phyloP scores from a whole-genome alignment of 345 rosid genomes.

The sweet orange (Citrus sinensis) region DNA sequence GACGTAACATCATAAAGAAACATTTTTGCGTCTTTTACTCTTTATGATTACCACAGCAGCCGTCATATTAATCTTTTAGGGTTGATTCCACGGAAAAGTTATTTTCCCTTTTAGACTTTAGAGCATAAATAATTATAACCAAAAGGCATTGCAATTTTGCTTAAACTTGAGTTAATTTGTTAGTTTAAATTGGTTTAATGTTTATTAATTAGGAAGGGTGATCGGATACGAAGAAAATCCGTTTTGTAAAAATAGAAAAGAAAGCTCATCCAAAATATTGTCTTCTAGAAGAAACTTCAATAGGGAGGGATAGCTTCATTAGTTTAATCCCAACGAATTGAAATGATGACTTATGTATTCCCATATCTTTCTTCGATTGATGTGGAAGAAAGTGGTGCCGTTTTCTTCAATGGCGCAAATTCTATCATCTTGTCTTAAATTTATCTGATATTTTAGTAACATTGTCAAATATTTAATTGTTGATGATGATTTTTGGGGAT shows the following conservation, averaged over 20 bases:
- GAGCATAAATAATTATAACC: not conserved
- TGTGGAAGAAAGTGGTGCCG: not conserved
- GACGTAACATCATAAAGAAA: constrained; percentile 5
- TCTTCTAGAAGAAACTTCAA: not conserved
- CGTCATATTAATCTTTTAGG: not conserved
- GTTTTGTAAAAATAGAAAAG: not conserved
- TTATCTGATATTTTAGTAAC: not conserved
- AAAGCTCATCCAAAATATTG: not conserved
- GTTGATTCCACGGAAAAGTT: not conserved
- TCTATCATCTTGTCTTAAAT: not conserved
- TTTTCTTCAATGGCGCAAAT: not conserved
- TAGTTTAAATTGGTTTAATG: not conserved
- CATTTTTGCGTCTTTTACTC: not conserved
- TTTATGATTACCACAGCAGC: not conserved
- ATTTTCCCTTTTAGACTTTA: not conserved
- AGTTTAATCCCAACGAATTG: not conserved
- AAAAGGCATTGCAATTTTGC: not conserved
- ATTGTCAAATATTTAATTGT: not conserved
- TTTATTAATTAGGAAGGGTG: not conserved
- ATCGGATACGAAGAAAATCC: not conserved
- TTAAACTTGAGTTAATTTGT: not conserved
- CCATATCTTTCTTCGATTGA: not conserved
- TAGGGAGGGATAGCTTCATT: not conserved
- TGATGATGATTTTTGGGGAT: not conserved
- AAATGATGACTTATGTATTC: not conserved